Base-by-base conservation (phyloP, 2,329 filamentous ascomycete genomes). In the Pseudogymnoascus sp. region DNA sequence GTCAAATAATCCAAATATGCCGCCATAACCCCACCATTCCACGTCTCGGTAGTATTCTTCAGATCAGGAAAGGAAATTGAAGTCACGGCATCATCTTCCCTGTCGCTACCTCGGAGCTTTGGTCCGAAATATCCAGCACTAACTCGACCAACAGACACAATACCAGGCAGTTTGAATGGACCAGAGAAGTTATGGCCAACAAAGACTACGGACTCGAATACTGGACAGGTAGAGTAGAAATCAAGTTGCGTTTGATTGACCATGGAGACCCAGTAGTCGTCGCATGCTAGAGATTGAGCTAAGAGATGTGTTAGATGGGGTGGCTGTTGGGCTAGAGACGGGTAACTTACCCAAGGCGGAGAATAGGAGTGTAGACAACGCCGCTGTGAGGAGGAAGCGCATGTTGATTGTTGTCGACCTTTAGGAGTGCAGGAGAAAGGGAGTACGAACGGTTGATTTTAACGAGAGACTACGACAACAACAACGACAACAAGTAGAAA, bases 1-100 rank as follows among this genome's bases (percentile, higher is more conserved):
- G 61, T 65, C 63, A 65, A 31, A 40, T 65, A 28, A 8, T 60
- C 12, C 46, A 65, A n/a, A 63, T 65, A 65, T 4, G 56, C 63
- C 14, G 61, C 43, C 16, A 63, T 26, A 4, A 65, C 24, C 16
- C 63, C 61, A 26, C 31, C 31, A 33, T 33, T 43, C n/a, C 2
- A 14, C 16, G 38, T 11, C 38, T 11, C 2, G n/a, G 63, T 63
- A 31, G 40, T 53, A 35, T 65, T 65, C 38, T 38, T 26, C 26
- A 65, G 24, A 65, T 65, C 63, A 3, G 63, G 63, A 60, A 65
- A 62, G 2, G 50, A 60, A 11, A 65, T 50, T 8, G 46, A 24
- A 1, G 63, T 65, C 4, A 65, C 63, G 4, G 28, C n/a, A 61
- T 65, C 63, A 28, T 65, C 50, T 10, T 53, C 28, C 7, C 63